Conservation (phyloP, 495 filamentous ascomycete genomes). For the Tirmania nivea region DNA sequence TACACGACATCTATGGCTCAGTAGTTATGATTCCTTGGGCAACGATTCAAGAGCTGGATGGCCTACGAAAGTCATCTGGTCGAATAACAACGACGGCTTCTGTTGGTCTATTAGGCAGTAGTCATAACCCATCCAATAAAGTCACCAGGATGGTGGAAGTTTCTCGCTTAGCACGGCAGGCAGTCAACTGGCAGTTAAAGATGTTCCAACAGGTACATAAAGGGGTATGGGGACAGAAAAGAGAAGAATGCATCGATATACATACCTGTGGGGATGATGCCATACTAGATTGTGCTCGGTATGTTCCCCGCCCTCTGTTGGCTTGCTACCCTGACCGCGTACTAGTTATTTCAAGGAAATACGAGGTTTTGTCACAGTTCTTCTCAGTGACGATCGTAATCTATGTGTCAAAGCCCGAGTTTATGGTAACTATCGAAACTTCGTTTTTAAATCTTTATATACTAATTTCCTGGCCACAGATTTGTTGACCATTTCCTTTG, state of each 20-base stretch:
- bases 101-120: not conserved
- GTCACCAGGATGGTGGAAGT: constrained; percentile 2
- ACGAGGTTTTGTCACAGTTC: constrained; percentile 5
- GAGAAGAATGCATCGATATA: constrained; percentile 12
- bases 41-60: constrained; percentile 15
- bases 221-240: constrained; percentile 17
- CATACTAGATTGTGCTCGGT: constrained; percentile 18
- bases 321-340: not conserved
- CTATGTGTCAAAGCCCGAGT: constrained; percentile 15
- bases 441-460: too few relatives aligned
- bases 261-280: constrained; percentile 10
- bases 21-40: constrained; percentile 18
- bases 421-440: constrained; percentile 5
- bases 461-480: not conserved
- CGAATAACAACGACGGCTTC: not conserved
- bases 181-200: constrained; percentile 13
- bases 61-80: constrained; percentile 11
- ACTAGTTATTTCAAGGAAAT: constrained; percentile 4
- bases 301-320: not conserved
- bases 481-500: not conserved
- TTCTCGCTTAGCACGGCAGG: constrained; percentile 8
- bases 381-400: constrained; percentile 16
- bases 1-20: constrained; percentile 10
- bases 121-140: not conserved
- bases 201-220: constrained; percentile 7